Evolutionary conservation across 208 protist species (phyloP), one percentile per base, ranked within the genome.

Genomic region (Porcisia hertigi): DNA sequence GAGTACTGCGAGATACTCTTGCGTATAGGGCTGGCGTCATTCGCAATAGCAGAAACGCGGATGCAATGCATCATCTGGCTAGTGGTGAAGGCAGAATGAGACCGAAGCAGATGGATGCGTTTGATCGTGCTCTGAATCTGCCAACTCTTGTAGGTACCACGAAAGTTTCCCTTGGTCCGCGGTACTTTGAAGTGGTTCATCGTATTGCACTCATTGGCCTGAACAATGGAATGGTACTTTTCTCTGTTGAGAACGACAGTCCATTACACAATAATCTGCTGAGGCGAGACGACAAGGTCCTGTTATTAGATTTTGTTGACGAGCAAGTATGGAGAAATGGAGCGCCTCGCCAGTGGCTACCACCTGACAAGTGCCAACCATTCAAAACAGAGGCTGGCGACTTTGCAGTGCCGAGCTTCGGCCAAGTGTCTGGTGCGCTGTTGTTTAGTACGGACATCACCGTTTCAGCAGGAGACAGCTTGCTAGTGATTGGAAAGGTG

Each of bases 161-260:
- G 49, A 4, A 25, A 23, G n/a, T 36, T 1, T 2, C 16, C 0
- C 16, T 11, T 25, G 67, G 52, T 4, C 52, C 52, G 11, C 30
- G 18, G 0, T 72, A 72, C 52, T 72, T 72, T 45, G 67, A 72
- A 59, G 67, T 72, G 52, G 18, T 72, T 12, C 20, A 20, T 6
- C 53, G 52, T n/a, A 8, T 43, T 2, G 9, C 18, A 0, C 49
- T 9, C 18, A 12, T 72, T 43, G 67, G 52, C 1, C 2, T 43
- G 1, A 18, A 18, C 16, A 41, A 18, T 41, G 67, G 67, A 0
- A 25, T 9, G 2, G 3, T 72, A 8, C 30, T 49, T 30, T 30
- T 72, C 1, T 53, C 67, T 1, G 9, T 72, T 18, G 30, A 59
- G 53, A 49, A 41, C 1, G 67, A 62, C 34, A 72, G 67, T 3